Percentiles rank a stretch among this genome's conserved stretches.
Conservation (phyloP, 1,284 basidiomycete species). For the Vanrija sp. region DNA sequence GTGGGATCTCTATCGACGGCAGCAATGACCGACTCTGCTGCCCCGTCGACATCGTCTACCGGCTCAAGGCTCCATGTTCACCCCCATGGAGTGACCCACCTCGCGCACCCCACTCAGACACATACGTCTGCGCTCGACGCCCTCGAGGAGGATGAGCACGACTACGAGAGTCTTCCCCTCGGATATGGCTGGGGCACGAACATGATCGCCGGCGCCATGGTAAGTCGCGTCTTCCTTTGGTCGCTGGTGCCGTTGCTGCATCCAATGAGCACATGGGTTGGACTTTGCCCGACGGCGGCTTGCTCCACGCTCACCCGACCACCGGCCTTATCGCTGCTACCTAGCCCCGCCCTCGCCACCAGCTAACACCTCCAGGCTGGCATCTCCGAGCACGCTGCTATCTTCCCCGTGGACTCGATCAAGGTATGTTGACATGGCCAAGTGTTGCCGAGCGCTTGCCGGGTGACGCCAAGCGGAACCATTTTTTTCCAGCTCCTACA, state of each 20-base stretch:
- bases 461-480: background rate
- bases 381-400: constrained; percentile 97
- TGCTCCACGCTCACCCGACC: background rate
- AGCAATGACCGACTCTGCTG: constrained; percentile 4
- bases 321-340: background rate
- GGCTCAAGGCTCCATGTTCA: constrained; percentile 20
- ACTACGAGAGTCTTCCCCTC: constrained; percentile 49
- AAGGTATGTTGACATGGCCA: constrained; percentile 61
- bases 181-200: constrained; percentile 62
- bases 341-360: background rate
- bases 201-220: constrained; percentile 95
- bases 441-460: too few relatives aligned
- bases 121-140: constrained; percentile 5
- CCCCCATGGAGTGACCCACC: constrained; percentile 16
- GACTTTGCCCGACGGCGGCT: too few relatives aligned
- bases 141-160: constrained; percentile 44
- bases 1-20: too few relatives aligned
- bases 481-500: too few relatives aligned
- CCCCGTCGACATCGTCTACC: background rate
- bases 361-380: constrained; percentile 64
- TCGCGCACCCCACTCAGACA: constrained; percentile 13
- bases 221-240: constrained; percentile 52
- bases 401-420: constrained; percentile 98
- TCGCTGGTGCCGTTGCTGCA: too few relatives aligned
- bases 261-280: too few relatives aligned